A percentile compares a stretch with the other conserved stretches of the same genome.
Conservation (phyloP, 2,329 filamentous ascomycete species). For the Atkinsonella hypoxylon region DNA sequence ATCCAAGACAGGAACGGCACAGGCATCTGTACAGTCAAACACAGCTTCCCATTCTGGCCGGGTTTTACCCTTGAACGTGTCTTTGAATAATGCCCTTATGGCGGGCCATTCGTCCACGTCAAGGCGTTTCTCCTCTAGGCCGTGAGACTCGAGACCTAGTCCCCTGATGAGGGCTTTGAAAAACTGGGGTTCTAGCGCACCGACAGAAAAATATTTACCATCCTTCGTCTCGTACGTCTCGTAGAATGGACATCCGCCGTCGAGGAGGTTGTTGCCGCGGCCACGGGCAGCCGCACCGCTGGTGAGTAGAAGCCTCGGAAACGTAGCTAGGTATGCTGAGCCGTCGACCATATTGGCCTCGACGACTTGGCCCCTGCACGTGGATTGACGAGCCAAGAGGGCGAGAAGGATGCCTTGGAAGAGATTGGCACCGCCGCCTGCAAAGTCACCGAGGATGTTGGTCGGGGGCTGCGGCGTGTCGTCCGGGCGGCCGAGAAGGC, state of each 20-base stretch:
- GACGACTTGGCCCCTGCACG: conserved; percentile 72
- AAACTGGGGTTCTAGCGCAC: conserved; percentile 81
- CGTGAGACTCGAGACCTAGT: conserved; percentile 43
- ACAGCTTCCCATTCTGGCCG: conserved; percentile 70
- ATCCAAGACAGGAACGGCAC: conserved; percentile 76
- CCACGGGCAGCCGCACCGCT: conserved; percentile 48
- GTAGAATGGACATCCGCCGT: conserved; percentile 81
- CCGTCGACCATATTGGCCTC: conserved; percentile 98
- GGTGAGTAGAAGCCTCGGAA: conserved; percentile 57
- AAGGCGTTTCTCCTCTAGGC: conserved; percentile 40
- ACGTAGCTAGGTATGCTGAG: conserved; percentile 63
- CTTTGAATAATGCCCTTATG: conserved; percentile 48
- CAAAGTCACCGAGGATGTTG: conserved; percentile 85
- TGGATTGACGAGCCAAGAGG: conserved; percentile 50
- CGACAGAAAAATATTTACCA: conserved; percentile 72
- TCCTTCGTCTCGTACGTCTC: conserved; percentile 80
- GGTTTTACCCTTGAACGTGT: conserved; percentile 56
- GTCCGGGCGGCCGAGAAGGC: conserved; percentile 58
- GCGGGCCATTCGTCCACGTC: conserved; percentile 57
- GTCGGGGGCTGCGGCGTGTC: conserved; percentile 66
- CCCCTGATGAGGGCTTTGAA: conserved; percentile 57
- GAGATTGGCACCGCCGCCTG: conserved; percentile 72
- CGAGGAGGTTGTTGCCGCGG: conserved; percentile 66
- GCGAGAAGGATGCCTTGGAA: conserved; percentile 77
- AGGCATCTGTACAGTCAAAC: conserved; percentile 87